Evolutionary conservation across 257 asterid genomes (phyloP).

Genomic region (Nicotiana attenuata): DNA sequence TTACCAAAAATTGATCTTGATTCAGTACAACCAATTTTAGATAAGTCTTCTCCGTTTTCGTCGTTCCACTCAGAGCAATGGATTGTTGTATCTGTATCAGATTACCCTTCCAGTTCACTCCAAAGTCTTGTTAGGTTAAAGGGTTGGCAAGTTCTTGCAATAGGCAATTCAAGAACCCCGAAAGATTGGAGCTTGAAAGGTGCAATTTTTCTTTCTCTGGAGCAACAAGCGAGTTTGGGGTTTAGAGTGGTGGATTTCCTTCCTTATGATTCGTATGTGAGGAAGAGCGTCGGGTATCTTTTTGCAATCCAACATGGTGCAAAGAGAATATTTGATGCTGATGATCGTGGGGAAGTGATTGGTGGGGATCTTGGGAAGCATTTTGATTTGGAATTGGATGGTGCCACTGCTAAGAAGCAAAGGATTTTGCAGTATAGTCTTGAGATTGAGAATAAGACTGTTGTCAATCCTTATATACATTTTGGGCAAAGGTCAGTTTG

Average conservation of each 20-base stretch:
- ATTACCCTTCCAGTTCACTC: conserved; percentile 70
- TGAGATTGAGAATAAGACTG: conserved; percentile 73
- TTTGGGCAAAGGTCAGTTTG: conserved; percentile 94
- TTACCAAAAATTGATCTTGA: conserved; percentile 65
- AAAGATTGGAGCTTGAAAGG: conserved; percentile 92
- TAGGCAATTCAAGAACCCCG: conserved; percentile 86
- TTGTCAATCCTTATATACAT: conserved; percentile 91
- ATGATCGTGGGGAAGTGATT: conserved; percentile 86
- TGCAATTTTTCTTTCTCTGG: conserved; percentile 70
- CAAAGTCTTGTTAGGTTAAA: conserved; percentile 44
- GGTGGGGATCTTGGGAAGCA: conserved; percentile 78
- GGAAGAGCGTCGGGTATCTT: conserved; percentile 84
- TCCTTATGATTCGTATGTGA: conserved; percentile 90
- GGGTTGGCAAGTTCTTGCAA: conserved; percentile 95
- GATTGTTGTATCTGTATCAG: conserved; percentile 79
- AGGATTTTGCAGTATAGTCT: conserved; percentile 81
- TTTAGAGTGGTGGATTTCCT: conserved; percentile 78
- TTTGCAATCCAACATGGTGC: conserved; percentile 97
- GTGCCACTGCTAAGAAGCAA: conserved; percentile 72
- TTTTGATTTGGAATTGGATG: conserved; percentile 79
- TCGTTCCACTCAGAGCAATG: conserved; percentile 78
- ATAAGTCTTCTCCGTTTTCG: conserved; percentile 59
- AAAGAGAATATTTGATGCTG: conserved; percentile 77
- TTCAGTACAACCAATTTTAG: conserved; percentile 48
- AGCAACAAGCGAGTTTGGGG: conserved; percentile 77